phyloP scores from a whole-genome alignment of 805 yeast genomes.

The Candida nanaspora region DNA sequence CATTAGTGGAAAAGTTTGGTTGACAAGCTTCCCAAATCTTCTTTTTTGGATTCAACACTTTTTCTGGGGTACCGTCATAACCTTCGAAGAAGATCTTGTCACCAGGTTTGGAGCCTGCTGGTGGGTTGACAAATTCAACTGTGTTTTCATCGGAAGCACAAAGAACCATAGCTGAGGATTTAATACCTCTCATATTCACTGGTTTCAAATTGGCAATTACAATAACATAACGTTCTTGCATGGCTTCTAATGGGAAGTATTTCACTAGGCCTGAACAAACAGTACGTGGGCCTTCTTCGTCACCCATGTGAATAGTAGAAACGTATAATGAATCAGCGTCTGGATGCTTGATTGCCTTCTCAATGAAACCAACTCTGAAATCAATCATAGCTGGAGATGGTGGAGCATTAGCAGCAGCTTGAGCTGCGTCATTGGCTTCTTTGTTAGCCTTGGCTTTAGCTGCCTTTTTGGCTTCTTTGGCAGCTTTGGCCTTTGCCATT shows the following conservation, averaged over 20 bases:
- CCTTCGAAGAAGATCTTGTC: conserved; percentile 95
- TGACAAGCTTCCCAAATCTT: conserved; percentile 95
- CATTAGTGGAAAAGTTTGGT: conserved; percentile 82
- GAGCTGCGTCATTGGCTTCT: conserved; percentile 42
- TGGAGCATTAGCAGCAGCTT: conserved; percentile 50
- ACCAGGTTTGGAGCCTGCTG: conserved; percentile 88
- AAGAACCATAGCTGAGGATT: conserved; percentile 93
- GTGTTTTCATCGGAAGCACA: conserved; percentile 70
- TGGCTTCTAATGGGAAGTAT: conserved; percentile 80
- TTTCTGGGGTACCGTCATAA: conserved; percentile 81
- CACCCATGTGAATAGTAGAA: conserved; percentile 95
- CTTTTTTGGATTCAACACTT: conserved; percentile 94
- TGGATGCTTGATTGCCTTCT: conserved; percentile 95
- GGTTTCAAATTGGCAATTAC: conserved; percentile 96
- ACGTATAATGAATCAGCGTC: conserved; percentile 96
- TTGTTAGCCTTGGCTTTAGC: conserved; percentile 54
- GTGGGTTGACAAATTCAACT: conserved; percentile 94
- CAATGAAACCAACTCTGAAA: conserved; percentile 92
- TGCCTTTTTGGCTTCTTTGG: conserved; percentile 33
- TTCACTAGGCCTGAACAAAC: conserved; percentile 96
- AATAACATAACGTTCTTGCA: conserved; percentile 91
- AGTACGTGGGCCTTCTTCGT: conserved; percentile 94
- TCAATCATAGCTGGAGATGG: conserved; percentile 83
- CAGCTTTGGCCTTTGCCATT: conserved; percentile 24
- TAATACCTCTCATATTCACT: conserved; percentile 95